Conservation (phyloP, 495 filamentous ascomycete genomes). For the Trichoderma asperelloides region DNA sequence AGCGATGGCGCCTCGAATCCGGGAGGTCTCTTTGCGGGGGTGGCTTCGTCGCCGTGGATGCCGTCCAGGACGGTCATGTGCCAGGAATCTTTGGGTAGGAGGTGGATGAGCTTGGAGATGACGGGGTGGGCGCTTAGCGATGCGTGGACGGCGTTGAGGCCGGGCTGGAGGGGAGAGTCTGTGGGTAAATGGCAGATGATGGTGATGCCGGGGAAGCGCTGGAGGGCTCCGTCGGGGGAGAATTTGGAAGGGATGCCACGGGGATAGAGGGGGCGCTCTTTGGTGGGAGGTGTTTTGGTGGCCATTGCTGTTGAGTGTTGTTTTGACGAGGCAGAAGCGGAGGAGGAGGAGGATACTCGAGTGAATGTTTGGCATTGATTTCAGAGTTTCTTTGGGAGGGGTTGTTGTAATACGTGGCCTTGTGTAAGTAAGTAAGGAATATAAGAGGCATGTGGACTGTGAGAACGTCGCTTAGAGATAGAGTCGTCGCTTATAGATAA, state of each 20-base stretch:
- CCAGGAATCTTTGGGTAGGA: not conserved
- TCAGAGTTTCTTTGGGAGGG: too few species aligned
- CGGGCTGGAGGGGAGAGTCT: not conserved
- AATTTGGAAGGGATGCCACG: not conserved
- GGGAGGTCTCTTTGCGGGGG: not conserved
- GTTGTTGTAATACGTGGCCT: too few species aligned
- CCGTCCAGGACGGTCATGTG: not conserved
- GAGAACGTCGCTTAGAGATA: too few species aligned
- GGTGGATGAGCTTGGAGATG: not conserved
- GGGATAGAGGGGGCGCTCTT: not conserved
- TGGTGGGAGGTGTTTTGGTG: not conserved
- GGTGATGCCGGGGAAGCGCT: not conserved
- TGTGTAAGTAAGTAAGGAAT: too few species aligned
- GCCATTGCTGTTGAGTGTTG: not conserved
- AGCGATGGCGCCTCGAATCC: not conserved
- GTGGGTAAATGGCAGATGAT: not conserved
- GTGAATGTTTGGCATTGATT: too few species aligned
- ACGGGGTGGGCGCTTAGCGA: not conserved
- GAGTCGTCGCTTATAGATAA: too few species aligned
- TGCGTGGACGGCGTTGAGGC: not conserved
- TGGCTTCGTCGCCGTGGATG: not conserved
- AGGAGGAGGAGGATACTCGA: too few species aligned
- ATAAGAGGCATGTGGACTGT: too few species aligned
- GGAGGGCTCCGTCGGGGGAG: not conserved
- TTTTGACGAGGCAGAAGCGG: too few species aligned